These are phyloP conservation scores for Harringtonia aguacate DNA, from an alignment of 2,329 filamentous ascomycete species.

Conservation along the genomic window DNA sequence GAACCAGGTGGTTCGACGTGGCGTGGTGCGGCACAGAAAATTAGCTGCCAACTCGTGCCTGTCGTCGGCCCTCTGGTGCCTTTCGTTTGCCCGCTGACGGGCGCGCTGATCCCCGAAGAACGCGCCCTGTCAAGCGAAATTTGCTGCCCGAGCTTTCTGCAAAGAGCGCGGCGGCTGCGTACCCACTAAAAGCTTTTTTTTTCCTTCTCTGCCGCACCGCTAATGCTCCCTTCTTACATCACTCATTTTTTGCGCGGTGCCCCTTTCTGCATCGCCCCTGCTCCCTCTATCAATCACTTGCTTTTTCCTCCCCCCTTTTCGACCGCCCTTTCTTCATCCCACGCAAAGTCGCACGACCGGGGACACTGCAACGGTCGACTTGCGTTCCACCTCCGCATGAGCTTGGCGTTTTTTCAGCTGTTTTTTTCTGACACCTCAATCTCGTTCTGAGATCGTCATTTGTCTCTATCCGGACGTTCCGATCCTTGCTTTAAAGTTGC, in stretches of 20 bases:
- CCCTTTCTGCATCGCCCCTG: neutral
- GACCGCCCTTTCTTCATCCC: neutral
- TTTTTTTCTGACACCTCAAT: neutral
- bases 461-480: neutral
- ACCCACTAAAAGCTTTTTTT: conserved; percentile 1
- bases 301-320: neutral
- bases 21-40: conserved; percentile 3
- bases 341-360: conserved; percentile 10
- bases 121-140: conserved; percentile 5
- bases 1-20: conserved; percentile 8
- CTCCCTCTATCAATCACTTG: conserved; percentile 1
- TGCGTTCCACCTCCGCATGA: conserved; percentile 5
- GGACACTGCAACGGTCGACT: conserved; percentile 8
- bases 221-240: conserved; percentile 1
- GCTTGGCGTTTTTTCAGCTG: neutral
- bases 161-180: neutral
- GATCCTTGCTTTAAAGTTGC: neutral
- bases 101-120: too few relatives aligned
- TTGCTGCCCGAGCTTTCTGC: too few relatives aligned
- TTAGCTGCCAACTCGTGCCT: neutral
- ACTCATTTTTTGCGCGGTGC: neutral
- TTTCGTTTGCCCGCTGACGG: too few relatives aligned
- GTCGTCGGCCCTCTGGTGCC: too few relatives aligned
- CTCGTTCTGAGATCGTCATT: neutral
- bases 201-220: neutral